Evolutionary conservation across 2,329 filamentous ascomycete genomes (phyloP).

Genomic region (Bipolaris gigantea): DNA sequence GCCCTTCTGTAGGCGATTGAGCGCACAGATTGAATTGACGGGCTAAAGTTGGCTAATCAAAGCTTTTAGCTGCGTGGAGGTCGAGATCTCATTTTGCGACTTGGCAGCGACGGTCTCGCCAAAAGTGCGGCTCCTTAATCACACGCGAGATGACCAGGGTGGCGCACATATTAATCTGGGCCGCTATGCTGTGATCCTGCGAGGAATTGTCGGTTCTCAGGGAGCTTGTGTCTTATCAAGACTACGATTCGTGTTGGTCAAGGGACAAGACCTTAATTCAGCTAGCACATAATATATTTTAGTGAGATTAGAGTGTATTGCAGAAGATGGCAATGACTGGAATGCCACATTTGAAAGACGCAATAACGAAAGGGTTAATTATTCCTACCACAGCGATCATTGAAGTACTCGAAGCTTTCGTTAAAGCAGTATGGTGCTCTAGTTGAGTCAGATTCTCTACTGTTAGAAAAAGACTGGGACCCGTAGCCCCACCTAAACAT

Average conservation of each 20-base stretch:
- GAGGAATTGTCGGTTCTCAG: no score
- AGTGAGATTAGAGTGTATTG: neutral
- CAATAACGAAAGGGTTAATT: neutral
- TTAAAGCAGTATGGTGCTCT: neutral
- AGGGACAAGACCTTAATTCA: neutral
- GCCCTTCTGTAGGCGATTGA: neutral
- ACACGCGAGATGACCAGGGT: neutral
- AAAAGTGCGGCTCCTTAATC: neutral
- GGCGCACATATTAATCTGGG: neutral
- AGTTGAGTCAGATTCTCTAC: neutral
- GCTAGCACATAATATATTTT: neutral
- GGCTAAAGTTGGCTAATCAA: neutral
- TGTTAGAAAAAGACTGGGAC: neutral
- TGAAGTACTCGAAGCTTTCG: neutral
- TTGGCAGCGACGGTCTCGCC: neutral
- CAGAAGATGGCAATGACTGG: neutral
- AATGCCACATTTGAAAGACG: neutral
- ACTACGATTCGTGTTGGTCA: neutral
- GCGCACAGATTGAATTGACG: neutral
- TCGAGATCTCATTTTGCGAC: neutral
- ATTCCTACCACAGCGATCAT: neutral
- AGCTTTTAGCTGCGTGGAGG: neutral
- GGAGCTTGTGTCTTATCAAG: no score
- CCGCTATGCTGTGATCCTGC: neutral
- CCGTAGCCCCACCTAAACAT: neutral